Evolutionary conservation across 306 rosid species (phyloP).

Genomic region (Betula pendula): DNA sequence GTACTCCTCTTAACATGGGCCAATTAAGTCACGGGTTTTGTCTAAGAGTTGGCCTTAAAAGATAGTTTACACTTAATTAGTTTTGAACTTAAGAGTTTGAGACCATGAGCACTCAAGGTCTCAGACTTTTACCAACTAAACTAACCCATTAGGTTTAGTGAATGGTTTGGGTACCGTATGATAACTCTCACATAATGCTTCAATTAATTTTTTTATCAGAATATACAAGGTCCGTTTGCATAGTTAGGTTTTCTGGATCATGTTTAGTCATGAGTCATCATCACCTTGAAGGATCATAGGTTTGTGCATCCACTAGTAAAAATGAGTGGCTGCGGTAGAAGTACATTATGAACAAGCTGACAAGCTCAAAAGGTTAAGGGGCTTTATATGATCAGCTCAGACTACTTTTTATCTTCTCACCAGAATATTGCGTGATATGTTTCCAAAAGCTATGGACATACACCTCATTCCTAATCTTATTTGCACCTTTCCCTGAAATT

Average conservation of each 20-base stretch:
- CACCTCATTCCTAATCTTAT: conserved; percentile 26
- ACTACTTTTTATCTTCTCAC: conserved; percentile 4
- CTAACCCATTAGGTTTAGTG: too few species aligned
- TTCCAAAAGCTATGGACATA: conserved; percentile 25
- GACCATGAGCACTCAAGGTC: too few species aligned
- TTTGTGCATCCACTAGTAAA: too few species aligned
- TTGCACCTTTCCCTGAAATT: conserved; percentile 1
- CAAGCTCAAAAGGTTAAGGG: conserved; percentile 7
- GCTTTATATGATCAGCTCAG: conserved; percentile 16
- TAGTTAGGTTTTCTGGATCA: background rate
- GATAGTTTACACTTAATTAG: too few species aligned
- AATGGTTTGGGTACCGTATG: background rate
- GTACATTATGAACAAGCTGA: background rate
- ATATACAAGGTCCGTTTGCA: background rate
- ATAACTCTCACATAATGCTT: background rate
- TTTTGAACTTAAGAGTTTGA: too few species aligned
- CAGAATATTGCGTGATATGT: conserved; percentile 23
- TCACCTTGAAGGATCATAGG: background rate
- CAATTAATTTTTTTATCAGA: too few species aligned
- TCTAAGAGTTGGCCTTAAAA: too few species aligned
- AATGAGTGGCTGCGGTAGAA: too few species aligned
- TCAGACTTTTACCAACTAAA: too few species aligned
- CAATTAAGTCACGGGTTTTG: too few species aligned
- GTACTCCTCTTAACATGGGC: too few species aligned
- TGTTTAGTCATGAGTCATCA: background rate